These are phyloP conservation scores for Drechslera avenae DNA, from an alignment of 2,329 filamentous ascomycete species.

Conservation along the genomic window DNA sequence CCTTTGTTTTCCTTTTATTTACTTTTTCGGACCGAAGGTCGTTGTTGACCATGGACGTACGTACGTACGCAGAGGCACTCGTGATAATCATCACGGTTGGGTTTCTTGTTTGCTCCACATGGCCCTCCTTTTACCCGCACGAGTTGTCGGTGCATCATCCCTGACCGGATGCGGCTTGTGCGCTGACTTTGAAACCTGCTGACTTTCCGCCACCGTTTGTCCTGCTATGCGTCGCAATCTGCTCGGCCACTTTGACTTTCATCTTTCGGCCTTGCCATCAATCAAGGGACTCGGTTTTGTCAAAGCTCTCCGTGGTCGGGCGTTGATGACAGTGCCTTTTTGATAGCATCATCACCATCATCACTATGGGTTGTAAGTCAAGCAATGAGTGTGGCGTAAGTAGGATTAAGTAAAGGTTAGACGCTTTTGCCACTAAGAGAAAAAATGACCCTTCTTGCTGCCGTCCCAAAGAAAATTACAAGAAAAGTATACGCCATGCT, in stretches of 20 bases:
- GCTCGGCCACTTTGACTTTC: neutral
- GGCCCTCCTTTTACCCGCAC: neutral
- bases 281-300: neutral
- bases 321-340: neutral
- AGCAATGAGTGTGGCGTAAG: neutral
- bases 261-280: neutral
- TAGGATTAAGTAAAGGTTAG: conserved; percentile 7
- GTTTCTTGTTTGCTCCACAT: neutral
- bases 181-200: neutral
- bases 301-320: neutral
- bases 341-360: conserved; percentile 1
- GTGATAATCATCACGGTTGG: neutral
- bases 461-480: neutral
- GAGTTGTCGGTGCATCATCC: neutral
- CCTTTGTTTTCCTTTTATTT: no score
- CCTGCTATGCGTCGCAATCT: neutral
- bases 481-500: neutral
- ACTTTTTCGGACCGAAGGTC: neutral
- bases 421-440: neutral
- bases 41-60: neutral
- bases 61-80: no score
- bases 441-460: neutral
- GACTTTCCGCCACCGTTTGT: neutral
- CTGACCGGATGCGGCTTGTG: neutral
- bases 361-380: neutral